These are phyloP conservation scores for Tylopilus sp. DNA, from an alignment of 1,284 basidiomycete species.

Conservation along the genomic window DNA sequence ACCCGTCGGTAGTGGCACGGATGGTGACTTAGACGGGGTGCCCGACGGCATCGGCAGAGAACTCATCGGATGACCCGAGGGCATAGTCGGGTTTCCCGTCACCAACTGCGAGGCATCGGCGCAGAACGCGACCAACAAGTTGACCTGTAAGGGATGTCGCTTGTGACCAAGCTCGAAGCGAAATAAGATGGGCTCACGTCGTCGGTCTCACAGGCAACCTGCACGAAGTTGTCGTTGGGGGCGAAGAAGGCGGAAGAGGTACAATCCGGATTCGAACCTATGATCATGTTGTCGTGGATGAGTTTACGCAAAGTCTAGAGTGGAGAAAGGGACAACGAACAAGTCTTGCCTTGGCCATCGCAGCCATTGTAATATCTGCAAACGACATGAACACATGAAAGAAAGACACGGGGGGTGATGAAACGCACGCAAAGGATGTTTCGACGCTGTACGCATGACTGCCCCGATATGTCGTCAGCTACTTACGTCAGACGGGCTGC, in stretches of 20 bases:
- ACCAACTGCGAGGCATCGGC: slow-evolving; percentile 23
- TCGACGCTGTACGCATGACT: slow-evolving; percentile 25
- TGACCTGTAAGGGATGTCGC: slow-evolving; percentile 13
- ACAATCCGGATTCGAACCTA: slow-evolving; percentile 26
- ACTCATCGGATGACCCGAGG: neutral
- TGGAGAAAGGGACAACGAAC: slow-evolving; percentile 11
- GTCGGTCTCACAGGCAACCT: slow-evolving; percentile 34
- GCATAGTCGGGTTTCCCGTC: too few relatives aligned
- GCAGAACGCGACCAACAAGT: slow-evolving; percentile 30
- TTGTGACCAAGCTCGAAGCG: too few relatives aligned
- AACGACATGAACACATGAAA: slow-evolving; percentile 6
- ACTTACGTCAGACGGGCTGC: neutral
- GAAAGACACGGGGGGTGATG: neutral
- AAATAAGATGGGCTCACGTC: slow-evolving; percentile 17
- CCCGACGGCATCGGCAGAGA: neutral
- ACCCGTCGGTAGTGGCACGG: neutral
- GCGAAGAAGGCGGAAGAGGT: slow-evolving; percentile 36
- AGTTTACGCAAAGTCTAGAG: neutral
- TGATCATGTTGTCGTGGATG: neutral
- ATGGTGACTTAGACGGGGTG: neutral
- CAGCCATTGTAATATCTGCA: slow-evolving; percentile 26
- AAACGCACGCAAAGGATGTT: slow-evolving; percentile 30
- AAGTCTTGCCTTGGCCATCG: slow-evolving; percentile 21
- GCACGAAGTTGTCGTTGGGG: slow-evolving; percentile 40
- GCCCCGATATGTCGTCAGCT: neutral